Evolutionary conservation across 768 basidiomycete genomes (phyloP).

Genomic region (Auriscalpium microsporum): DNA sequence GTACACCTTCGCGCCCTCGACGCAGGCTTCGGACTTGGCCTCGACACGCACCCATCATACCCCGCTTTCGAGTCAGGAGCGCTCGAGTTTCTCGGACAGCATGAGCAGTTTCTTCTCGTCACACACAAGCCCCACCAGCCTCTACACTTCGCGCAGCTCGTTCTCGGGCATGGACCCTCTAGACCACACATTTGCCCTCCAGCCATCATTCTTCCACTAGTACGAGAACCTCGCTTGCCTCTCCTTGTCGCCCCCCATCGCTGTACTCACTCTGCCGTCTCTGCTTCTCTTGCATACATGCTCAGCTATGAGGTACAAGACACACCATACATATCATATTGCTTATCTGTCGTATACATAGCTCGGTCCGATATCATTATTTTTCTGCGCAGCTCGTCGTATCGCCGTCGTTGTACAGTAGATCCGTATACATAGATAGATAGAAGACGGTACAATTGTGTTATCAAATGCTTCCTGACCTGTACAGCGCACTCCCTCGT

Average conservation of each 20-base stretch:
- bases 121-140: slow-evolving; percentile 4
- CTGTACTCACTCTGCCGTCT: not conserved
- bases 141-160: slow-evolving; percentile 7
- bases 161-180: slow-evolving; percentile 8
- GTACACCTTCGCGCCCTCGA: slow-evolving; percentile 10
- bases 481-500: no score
- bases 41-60: slow-evolving; percentile 1
- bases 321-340: slow-evolving; percentile 7
- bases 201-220: slow-evolving; percentile 12
- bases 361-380: slow-evolving; percentile 11
- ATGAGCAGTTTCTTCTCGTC: slow-evolving; percentile 3
- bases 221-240: not conserved
- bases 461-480: no score
- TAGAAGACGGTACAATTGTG: no score
- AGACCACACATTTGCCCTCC: slow-evolving; percentile 10
- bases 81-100: not conserved
- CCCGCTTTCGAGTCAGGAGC: not conserved
- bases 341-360: slow-evolving; percentile 11
- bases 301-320: not conserved
- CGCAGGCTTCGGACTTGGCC: not conserved
- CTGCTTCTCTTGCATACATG: not conserved
- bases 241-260: not conserved
- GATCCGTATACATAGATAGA: no score
- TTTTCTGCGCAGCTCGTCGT: not conserved
- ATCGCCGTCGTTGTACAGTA: no score